Evolutionary conservation across 2,329 filamentous ascomycete species (phyloP).

Genomic region (Phaeosphaeriaceae sp.): DNA sequence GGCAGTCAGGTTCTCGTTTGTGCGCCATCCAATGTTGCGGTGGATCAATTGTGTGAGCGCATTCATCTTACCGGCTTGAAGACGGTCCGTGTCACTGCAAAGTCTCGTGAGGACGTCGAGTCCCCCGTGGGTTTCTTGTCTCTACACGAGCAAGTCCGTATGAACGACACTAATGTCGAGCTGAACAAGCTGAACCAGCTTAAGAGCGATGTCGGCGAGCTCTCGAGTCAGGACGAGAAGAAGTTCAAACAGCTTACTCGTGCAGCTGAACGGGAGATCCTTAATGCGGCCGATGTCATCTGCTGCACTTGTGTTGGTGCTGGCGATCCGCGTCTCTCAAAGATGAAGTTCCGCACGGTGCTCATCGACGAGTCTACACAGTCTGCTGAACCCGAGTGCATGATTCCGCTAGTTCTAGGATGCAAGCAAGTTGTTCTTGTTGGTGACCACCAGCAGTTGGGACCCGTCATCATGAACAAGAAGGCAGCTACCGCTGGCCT

Average conservation of each 20-base stretch:
- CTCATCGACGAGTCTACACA: slow-evolving; percentile 98
- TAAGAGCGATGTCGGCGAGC: slow-evolving; percentile 87
- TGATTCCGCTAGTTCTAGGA: slow-evolving; percentile 95
- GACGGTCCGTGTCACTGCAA: slow-evolving; percentile 96
- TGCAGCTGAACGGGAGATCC: slow-evolving; percentile 90
- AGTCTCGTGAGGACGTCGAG: slow-evolving; percentile 97
- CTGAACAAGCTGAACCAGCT: slow-evolving; percentile 90
- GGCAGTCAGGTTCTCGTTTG: slow-evolving; percentile 95
- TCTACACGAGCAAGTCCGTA: slow-evolving; percentile 93
- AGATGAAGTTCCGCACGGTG: slow-evolving; percentile 98
- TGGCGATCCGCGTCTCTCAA: slow-evolving; percentile 90
- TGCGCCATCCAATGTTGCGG: slow-evolving; percentile 96
- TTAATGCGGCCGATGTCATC: slow-evolving; percentile 95
- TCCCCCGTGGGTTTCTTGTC: slow-evolving; percentile 97
- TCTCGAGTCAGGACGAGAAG: slow-evolving; percentile 97
- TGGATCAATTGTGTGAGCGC: slow-evolving; percentile 96
- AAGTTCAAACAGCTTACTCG: slow-evolving; percentile 96
- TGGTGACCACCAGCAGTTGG: slow-evolving; percentile 96
- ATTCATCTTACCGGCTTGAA: slow-evolving; percentile 95
- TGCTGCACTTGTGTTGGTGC: slow-evolving; percentile 99
- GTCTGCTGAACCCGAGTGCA: slow-evolving; percentile 96
- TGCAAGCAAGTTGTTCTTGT: slow-evolving; percentile 99
- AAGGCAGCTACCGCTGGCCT: slow-evolving; percentile 97
- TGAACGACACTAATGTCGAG: slow-evolving; percentile 96
- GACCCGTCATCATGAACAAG: slow-evolving; percentile 99